These are phyloP conservation scores for Pleurotus cornucopiae DNA, from an alignment of 768 basidiomycete genomes.

Conservation along the genomic window DNA sequence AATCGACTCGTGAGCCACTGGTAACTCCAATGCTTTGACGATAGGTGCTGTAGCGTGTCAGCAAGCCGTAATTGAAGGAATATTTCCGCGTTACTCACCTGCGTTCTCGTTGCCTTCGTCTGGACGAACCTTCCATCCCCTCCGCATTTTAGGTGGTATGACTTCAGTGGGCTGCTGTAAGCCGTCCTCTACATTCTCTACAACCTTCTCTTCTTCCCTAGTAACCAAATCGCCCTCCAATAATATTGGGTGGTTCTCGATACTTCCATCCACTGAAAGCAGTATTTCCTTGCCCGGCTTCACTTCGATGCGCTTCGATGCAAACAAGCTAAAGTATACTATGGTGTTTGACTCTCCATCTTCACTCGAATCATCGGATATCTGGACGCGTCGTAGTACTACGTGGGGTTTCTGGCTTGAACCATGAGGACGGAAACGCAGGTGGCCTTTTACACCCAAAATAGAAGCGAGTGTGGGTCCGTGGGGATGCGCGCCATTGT, in stretches of 20 bases:
- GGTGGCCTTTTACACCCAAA: slow-evolving; percentile 55
- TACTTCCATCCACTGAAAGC: slow-evolving; percentile 52
- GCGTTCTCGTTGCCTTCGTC: slow-evolving; percentile 36
- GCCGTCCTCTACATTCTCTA: slow-evolving; percentile 34
- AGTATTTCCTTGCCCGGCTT: slow-evolving; percentile 70
- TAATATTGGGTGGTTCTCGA: slow-evolving; percentile 54
- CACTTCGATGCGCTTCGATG: slow-evolving; percentile 65
- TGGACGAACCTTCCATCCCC: slow-evolving; percentile 49
- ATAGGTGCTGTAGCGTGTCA: not conserved
- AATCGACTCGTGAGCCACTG: slow-evolving; percentile 29
- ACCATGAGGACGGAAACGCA: slow-evolving; percentile 66
- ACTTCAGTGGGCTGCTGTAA: slow-evolving; percentile 25
- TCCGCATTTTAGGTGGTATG: slow-evolving; percentile 63
- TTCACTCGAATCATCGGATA: slow-evolving; percentile 39
- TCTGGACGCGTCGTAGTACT: slow-evolving; percentile 57
- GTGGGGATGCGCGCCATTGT: slow-evolving; percentile 23
- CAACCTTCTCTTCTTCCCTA: slow-evolving; percentile 36
- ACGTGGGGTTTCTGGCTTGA: slow-evolving; percentile 67
- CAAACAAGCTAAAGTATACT: slow-evolving; percentile 61
- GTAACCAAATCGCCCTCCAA: slow-evolving; percentile 50
- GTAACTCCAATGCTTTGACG: slow-evolving; percentile 5
- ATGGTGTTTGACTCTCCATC: slow-evolving; percentile 32
- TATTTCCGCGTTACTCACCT: slow-evolving; percentile 28
- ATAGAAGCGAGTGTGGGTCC: slow-evolving; percentile 42
- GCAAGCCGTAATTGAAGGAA: slow-evolving; percentile 3